Percentiles rank a stretch among this genome's conserved stretches.
These are phyloP conservation scores for Rubroboletus satanas DNA, from an alignment of 768 basidiomycete genomes.

Conservation along the genomic window DNA sequence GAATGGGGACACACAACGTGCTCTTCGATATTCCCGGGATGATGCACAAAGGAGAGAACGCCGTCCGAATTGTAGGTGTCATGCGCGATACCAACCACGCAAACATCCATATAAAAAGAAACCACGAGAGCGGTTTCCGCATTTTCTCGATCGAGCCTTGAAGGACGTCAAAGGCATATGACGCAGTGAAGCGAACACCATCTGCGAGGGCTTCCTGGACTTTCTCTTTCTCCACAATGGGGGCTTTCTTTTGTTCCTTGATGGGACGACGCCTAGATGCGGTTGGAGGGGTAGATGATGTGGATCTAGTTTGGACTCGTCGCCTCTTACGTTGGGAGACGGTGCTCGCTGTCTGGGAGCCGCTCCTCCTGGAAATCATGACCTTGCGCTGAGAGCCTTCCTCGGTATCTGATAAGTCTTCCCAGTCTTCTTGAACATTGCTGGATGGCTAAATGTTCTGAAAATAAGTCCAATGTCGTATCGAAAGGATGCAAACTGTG, in stretches of 20 bases:
- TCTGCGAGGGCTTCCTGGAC: constrained; percentile 20
- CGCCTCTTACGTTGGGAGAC: constrained; percentile 30
- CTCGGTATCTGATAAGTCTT: constrained; percentile 30
- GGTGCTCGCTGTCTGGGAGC: constrained; percentile 11
- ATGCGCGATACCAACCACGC: constrained; percentile 41
- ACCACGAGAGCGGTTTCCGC: constrained; percentile 51
- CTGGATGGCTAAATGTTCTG: background rate
- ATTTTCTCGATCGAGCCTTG: constrained; percentile 46
- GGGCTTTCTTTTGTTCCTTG: constrained; percentile 29
- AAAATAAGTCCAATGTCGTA: background rate
- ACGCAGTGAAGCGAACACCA: constrained; percentile 26
- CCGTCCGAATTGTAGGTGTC: constrained; percentile 40
- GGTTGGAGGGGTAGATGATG: constrained; percentile 18
- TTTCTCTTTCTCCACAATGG: constrained; percentile 25
- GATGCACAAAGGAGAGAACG: constrained; percentile 56
- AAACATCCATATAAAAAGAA: constrained; percentile 51
- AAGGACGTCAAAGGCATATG: constrained; percentile 49
- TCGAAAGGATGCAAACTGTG: background rate
- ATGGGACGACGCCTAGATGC: constrained; percentile 16
- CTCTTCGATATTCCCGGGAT: constrained; percentile 55
- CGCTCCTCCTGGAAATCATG: background rate
- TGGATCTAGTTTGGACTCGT: constrained; percentile 19
- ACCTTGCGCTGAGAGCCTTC: constrained; percentile 8
- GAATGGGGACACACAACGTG: constrained; percentile 36
- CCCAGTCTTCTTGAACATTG: constrained; percentile 30